Conservation (phyloP, 306 rosid genomes). For the Quercus parvula region DNA sequence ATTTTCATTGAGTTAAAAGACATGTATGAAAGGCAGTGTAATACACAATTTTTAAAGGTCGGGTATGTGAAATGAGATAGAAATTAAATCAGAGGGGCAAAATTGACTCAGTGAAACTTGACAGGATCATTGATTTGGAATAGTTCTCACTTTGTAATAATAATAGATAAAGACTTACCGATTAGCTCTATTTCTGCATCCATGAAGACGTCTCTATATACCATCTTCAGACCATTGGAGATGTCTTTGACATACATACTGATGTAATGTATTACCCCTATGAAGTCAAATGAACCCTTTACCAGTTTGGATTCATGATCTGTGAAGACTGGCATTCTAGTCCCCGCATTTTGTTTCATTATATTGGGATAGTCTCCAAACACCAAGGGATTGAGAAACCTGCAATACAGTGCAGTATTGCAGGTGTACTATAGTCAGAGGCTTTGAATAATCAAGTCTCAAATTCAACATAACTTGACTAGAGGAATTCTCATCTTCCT, state of each 20-base stretch:
- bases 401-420: constrained; percentile 8
- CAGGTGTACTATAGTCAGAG: neutral
- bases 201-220: constrained; percentile 23
- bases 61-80: neutral
- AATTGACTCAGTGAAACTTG: neutral
- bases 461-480: neutral
- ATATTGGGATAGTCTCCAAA: constrained; percentile 60
- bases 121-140: neutral
- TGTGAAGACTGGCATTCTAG: constrained; percentile 55
- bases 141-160: neutral
- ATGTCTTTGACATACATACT: constrained; percentile 26
- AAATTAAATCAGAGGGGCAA: neutral
- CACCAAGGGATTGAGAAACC: constrained; percentile 63
- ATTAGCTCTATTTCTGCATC: constrained; percentile 30
- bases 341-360: constrained; percentile 51
- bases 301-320: constrained; percentile 38
- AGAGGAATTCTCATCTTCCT: neutral
- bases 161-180: constrained; percentile 11
- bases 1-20: neutral
- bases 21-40: neutral
- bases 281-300: constrained; percentile 60
- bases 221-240: constrained; percentile 12
- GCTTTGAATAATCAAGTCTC: neutral
- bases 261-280: constrained; percentile 46
- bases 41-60: neutral